phyloP scores from a whole-genome alignment of 495 filamentous ascomycete genomes.

The Apiosordaria backusii region DNA sequence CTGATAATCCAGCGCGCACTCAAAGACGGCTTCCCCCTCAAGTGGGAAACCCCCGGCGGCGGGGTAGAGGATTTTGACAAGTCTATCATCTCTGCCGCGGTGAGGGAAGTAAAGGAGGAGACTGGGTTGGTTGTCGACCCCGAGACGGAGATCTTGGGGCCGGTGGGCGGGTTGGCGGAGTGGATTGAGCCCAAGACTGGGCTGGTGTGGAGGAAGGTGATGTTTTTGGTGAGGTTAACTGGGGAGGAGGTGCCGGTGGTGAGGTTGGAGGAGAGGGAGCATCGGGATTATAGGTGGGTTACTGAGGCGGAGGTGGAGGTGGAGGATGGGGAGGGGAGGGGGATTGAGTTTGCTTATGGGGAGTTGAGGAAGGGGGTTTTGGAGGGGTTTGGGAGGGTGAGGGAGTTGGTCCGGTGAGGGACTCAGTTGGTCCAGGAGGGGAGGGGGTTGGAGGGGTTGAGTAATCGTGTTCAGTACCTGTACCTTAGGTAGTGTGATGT shows the following conservation, averaged over 20 bases:
- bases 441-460: background rate
- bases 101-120: constrained; percentile 52
- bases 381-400: constrained; percentile 22
- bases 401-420: background rate
- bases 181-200: constrained; percentile 16
- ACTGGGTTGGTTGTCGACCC: constrained; percentile 37
- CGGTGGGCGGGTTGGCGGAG: background rate
- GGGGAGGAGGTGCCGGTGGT: constrained; percentile 27
- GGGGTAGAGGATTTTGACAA: constrained; percentile 40
- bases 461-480: background rate
- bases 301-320: constrained; percentile 32
- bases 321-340: constrained; percentile 27
- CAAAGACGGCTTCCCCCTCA: constrained; percentile 41
- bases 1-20: constrained; percentile 49
- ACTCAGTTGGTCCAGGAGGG: background rate
- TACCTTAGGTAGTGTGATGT: too few relatives aligned
- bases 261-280: constrained; percentile 33
- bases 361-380: constrained; percentile 24
- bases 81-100: constrained; percentile 42
- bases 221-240: constrained; percentile 32
- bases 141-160: constrained; percentile 24
- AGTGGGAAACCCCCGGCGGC: constrained; percentile 53
- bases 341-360: constrained; percentile 33
- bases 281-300: constrained; percentile 39
- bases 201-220: constrained; percentile 33